Conservation (phyloP, 176 grass and related monocot species). For the Oryza australiensis region DNA sequence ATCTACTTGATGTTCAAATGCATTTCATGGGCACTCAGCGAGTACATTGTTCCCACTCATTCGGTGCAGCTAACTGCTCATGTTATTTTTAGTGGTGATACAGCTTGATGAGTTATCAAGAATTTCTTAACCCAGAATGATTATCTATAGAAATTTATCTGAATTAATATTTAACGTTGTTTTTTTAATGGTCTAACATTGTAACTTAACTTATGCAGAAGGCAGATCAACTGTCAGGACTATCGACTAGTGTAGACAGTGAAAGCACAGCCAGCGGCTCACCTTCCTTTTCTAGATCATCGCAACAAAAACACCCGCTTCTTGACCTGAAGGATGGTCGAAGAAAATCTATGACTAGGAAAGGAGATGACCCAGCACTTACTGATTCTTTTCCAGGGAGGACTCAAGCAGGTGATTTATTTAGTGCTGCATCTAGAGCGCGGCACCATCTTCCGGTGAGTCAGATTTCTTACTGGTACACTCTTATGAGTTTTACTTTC, state of each 20-base stretch:
- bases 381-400: slow-evolving; percentile 68
- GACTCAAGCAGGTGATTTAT: slow-evolving; percentile 92
- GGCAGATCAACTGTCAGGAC: slow-evolving; percentile 67
- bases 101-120: slow-evolving; percentile 8
- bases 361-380: slow-evolving; percentile 55
- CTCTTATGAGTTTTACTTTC: neutral
- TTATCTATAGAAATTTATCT: slow-evolving; percentile 12
- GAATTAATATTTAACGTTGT: slow-evolving; percentile 14
- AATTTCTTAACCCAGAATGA: neutral
- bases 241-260: slow-evolving; percentile 56
- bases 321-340: slow-evolving; percentile 86
- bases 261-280: slow-evolving; percentile 76
- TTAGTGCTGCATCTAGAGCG: slow-evolving; percentile 72
- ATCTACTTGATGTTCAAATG: neutral
- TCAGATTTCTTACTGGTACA: slow-evolving; percentile 19
- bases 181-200: neutral
- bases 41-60: neutral
- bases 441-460: slow-evolving; percentile 67
- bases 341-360: slow-evolving; percentile 86
- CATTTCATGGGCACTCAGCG: neutral
- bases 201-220: slow-evolving; percentile 57
- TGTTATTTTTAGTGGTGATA: slow-evolving; percentile 6
- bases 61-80: slow-evolving; percentile 6
- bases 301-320: slow-evolving; percentile 70
- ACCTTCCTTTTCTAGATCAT: slow-evolving; percentile 66